Base-by-base conservation (phyloP, 495 filamentous ascomycete genomes). In the Penicillium argentinense region DNA sequence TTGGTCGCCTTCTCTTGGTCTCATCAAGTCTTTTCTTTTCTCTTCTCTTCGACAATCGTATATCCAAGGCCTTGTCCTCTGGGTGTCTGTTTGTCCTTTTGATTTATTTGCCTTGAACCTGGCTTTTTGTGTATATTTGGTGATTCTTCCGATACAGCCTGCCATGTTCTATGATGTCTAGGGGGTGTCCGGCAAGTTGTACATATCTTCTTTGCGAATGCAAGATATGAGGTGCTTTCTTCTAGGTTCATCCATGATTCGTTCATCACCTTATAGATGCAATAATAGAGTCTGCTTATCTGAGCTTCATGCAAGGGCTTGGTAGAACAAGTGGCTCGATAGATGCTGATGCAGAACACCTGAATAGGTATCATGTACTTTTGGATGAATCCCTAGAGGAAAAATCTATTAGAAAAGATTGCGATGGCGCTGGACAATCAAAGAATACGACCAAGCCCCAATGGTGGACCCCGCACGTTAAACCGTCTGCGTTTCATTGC, bases 131-230 rank as follows among this genome's bases (percentile, higher is more conserved):
- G 42, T 46, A 27, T 27, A 13, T 23, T 21, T 39, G 12, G 8
- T 17, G 25, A 42, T 30, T 19, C 25, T 46, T 47, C 30, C 45
- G 39, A 26, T 22, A 30, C 30, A 25, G 24, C 16, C 8, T 28
- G 26, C 40, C 12, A 21, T 54, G 19, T 19, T 4, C 11, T 22
- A 28, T 34, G 42, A 39, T 37, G 27, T 22, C 7, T 41, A 27
- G 14, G 4, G 16, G 22, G 14, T 29, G 9, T 49, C 42, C 29
- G 43, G 30, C 37, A 34, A 39, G 39, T 45, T 51, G 55, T 47
- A 54, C 33, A 58, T 55, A 51, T 51, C 42, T 28, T 50, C 9
- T 13, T 43, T 24, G 25, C 16, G 11, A 53, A 49, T 54, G 14
- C 46, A 47, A 53, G 36, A 34, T 49, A 33, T 39, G 25, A 14